These are phyloP conservation scores for Castanospermum australe DNA, from an alignment of 306 rosid genomes.

Conservation along the genomic window DNA sequence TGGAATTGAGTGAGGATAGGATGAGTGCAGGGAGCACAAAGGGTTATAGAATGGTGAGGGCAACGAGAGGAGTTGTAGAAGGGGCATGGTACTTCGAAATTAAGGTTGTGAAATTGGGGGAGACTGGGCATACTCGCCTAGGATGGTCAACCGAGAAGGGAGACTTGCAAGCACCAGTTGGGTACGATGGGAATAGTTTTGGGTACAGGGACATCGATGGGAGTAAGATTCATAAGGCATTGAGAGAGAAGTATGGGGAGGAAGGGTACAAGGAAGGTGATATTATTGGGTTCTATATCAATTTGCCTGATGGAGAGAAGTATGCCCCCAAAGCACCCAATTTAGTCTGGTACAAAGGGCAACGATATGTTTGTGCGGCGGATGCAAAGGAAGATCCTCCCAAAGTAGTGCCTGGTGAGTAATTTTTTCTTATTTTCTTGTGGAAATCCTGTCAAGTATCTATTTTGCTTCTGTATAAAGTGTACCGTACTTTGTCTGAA, in stretches of 20 bases:
- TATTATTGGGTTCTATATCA: constrained; percentile 86
- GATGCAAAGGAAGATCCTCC: constrained; percentile 81
- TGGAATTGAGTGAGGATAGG: constrained; percentile 82
- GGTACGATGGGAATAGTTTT: constrained; percentile 84
- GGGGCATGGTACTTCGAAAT: constrained; percentile 97
- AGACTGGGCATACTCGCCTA: constrained; percentile 80
- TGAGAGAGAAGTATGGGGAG: constrained; percentile 86
- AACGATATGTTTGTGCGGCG: constrained; percentile 66
- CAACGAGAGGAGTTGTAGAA: constrained; percentile 83
- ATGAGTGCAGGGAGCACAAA: constrained; percentile 86
- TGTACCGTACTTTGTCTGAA: neutral
- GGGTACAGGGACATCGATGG: constrained; percentile 96
- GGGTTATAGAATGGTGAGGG: constrained; percentile 96
- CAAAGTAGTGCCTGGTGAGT: constrained; percentile 77
- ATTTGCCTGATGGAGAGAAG: constrained; percentile 72
- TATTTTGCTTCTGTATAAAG: neutral
- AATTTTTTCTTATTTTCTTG: neutral
- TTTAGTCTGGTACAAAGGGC: constrained; percentile 86
- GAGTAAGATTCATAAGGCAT: constrained; percentile 89
- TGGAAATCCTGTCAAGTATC: neutral
- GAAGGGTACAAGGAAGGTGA: constrained; percentile 94
- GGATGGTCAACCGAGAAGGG: constrained; percentile 94
- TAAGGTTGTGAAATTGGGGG: constrained; percentile 72
- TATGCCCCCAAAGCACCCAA: constrained; percentile 70
- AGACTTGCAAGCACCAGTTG: constrained; percentile 96